Base-by-base conservation (phyloP, 192 early-diverging fungal genomes). In the Phycomyces nitens region DNA sequence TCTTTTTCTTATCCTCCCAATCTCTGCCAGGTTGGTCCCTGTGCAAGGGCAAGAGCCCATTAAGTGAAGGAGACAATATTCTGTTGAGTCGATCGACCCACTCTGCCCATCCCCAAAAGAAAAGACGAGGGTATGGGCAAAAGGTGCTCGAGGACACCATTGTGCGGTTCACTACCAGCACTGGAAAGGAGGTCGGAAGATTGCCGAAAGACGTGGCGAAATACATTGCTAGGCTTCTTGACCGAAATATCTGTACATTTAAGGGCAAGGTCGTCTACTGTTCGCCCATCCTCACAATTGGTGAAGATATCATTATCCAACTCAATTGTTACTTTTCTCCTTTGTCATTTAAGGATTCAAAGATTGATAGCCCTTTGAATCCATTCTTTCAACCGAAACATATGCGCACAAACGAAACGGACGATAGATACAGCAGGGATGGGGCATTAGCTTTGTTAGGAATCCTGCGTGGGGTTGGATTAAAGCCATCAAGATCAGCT, bases 221-320 rank as follows among this genome's bases (percentile, higher is more conserved):
- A 14, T 80, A 71, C 70, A 73, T 84, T 15, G 64, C 79, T 20
- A 77, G 71, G 39, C 27, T 84, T n/a, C 49, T 81, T 34, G 82
- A 84, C 60, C 73, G 69, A 59, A 66, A 73, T 1, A 44, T 77
- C 4, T 80, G 75, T 20, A 58, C 65, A 40, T 84, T 84, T 60
- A 62, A 75, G 15, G 82, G 77, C n/a, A 62, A 68, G 1, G 62
- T 81, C 24, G 70, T 82, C 14, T 65, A 66, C 21, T 58, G 72
- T 20, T 65, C 65, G 20, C 38, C 41, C 9, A 5, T 57, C 0
- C 55, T 81, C 4, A 67, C 55, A 20, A 76, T 73, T 6, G 75
- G 79, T 6, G 72, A 75, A 23, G 80, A 84, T 56, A 77, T 81
- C 27, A 67, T 81, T 7, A 6, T 84, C 5, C 63, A 74, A 2